Percentiles rank a stretch among this genome's conserved stretches.
Conservation (phyloP, 2,329 filamentous ascomycete species). For the Sarocladiaceae sp. region DNA sequence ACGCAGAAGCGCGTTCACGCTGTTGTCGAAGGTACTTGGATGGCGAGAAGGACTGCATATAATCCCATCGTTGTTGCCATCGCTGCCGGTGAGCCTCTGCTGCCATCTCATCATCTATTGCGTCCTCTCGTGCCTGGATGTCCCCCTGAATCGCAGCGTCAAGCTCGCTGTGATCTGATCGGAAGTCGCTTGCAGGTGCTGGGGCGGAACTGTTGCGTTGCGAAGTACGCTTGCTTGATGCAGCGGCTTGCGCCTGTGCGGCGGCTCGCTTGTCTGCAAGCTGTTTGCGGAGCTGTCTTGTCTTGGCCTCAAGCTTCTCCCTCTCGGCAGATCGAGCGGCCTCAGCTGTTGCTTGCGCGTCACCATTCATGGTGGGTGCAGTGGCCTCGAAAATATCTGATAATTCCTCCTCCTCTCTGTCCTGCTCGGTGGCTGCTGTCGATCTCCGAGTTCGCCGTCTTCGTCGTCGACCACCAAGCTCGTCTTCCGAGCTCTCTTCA, state of each 20-base stretch:
- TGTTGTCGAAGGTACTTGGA: slow-evolving; percentile 9
- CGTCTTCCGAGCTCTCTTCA: slow-evolving; percentile 1
- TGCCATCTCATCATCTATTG: background rate
- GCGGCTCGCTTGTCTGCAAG: no score
- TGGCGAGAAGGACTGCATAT: slow-evolving; percentile 16
- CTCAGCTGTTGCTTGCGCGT: background rate
- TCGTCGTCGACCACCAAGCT: background rate
- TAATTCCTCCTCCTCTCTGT: background rate
- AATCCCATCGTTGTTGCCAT: slow-evolving; percentile 17
- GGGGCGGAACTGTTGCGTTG: no score
- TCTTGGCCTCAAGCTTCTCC: no score
- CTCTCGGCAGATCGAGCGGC: background rate
- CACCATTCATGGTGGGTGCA: no score
- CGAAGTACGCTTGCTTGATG: no score
- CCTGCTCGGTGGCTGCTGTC: background rate
- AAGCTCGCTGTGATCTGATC: slow-evolving; percentile 3
- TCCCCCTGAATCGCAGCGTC: slow-evolving; percentile 1
- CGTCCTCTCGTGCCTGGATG: slow-evolving; percentile 1
- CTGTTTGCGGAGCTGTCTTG: no score
- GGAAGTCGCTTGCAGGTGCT: no score
- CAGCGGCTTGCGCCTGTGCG: no score
- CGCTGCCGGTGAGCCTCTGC: background rate
- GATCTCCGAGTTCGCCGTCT: no score
- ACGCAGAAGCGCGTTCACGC: background rate
- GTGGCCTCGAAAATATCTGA: no score